Percentiles rank a stretch among this genome's conserved stretches.
Evolutionary conservation across 2,329 filamentous ascomycete species (phyloP).

Genomic region (Esteya vermicola): DNA sequence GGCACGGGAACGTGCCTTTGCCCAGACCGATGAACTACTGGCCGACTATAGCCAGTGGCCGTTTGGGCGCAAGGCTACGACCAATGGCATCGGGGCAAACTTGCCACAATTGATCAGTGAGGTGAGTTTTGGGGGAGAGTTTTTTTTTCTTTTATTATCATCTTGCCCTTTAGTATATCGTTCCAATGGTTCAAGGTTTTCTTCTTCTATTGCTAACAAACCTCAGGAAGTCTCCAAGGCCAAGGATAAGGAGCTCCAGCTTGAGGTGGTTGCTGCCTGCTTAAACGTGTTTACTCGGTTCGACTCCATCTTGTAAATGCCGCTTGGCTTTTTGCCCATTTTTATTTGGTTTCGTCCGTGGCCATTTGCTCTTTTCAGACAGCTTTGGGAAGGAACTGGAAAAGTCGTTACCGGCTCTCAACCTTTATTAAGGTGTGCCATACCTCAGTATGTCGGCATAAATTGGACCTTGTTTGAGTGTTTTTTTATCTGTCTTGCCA

Average conservation of each 20-base stretch:
- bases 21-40: constrained; percentile 89
- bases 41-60: constrained; percentile 97
- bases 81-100: constrained; percentile 79
- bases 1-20: constrained; percentile 84
- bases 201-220: background rate
- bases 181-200: background rate
- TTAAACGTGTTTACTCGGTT: constrained; percentile 94
- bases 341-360: background rate
- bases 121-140: constrained; percentile 26
- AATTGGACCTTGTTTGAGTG: constrained; percentile 33
- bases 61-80: constrained; percentile 71
- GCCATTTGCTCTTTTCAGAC: background rate
- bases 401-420: too few species aligned
- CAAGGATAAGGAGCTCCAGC: constrained; percentile 89
- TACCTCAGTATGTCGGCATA: too few species aligned
- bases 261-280: constrained; percentile 94
- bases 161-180: too few species aligned
- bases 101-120: constrained; percentile 75
- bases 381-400: too few species aligned
- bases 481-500: constrained; percentile 9
- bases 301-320: constrained; percentile 71
- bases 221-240: constrained; percentile 60
- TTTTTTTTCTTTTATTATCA: background rate
- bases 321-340: background rate
- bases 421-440: too few species aligned